Base-by-base conservation (phyloP, 495 filamentous ascomycete species). In the Chlorociboria aeruginascens region DNA sequence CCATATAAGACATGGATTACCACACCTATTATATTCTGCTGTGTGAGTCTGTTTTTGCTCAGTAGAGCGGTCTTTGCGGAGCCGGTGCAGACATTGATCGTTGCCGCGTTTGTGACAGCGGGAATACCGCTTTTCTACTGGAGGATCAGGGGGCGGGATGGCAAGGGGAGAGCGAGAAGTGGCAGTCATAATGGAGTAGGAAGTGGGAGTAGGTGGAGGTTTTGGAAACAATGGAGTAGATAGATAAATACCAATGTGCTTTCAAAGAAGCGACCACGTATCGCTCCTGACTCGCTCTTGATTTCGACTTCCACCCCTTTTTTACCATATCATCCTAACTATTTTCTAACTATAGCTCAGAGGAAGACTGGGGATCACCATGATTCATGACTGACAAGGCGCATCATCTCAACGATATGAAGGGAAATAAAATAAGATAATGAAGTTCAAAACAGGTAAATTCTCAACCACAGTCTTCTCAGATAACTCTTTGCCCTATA, bases 11-110 rank as follows among this genome's bases (percentile, higher is more conserved):
- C 88, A 12, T 98, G 93, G 93, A 93, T 98, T 49, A 83, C 82
- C 1, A 97, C 90, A 32, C 92, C 92, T 2, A 92, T 98, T 39
- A 86, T 95, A 42, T 98, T 98, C 62, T 98, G 92, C 74, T 98
- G 92, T 57, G 92, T 98, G 11, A 94, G 86, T 60, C 61, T 98
- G 51, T 98, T 98, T 61, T 63, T 98, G 54, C 71, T 98, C 25
- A 87, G 79, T 52, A 74, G 92, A 43, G 87, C 88, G 0, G 73
- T 97, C 16, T 89, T 97, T 59, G 78, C 88, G 8, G 79, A 89
- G 60, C 92, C 92, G n/a, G 47, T 89, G 48, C 87, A 96, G 72
- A 89, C 89, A 12, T 53, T 94, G 25, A 76, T 88, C 30, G 92
- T 97, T 17, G 69, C 94, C 3, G 81, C 64, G 2, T 97, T 95